A percentile compares a stretch with the other conserved stretches of the same genome.
These are phyloP conservation scores for Uronychia setigera DNA, from an alignment of 73 alveolate species.

Conservation along the genomic window DNA sequence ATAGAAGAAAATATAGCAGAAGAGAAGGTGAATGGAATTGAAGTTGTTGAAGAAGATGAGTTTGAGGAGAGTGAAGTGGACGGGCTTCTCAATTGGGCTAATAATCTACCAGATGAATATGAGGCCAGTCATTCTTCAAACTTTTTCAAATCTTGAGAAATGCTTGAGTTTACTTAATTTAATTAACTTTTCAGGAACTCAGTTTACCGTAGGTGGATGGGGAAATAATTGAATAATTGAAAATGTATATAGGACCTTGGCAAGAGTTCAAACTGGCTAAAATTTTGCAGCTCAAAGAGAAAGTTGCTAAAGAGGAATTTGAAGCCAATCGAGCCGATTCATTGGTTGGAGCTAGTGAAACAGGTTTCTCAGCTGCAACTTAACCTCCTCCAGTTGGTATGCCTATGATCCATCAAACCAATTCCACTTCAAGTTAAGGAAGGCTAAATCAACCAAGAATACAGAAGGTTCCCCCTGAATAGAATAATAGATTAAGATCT, in stretches of 20 bases:
- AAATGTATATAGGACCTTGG: conserved; percentile 85
- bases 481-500: background rate
- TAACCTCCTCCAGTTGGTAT: background rate
- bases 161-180: too few relatives aligned
- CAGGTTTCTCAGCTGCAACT: conserved; percentile 1
- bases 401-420: background rate
- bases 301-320: conserved; percentile 49
- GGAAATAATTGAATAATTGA: too few relatives aligned
- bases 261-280: conserved; percentile 72
- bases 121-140: background rate
- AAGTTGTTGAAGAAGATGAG: background rate
- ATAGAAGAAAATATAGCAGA: background rate
- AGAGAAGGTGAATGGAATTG: background rate
- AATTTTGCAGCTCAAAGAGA: conserved; percentile 58
- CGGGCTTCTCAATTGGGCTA: conserved; percentile 6
- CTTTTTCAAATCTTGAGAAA: background rate
- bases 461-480: background rate
- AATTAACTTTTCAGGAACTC: too few relatives aligned
- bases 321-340: conserved; percentile 18
- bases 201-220: too few relatives aligned
- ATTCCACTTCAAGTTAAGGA: background rate
- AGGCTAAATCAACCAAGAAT: too few relatives aligned
- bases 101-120: conserved; percentile 1
- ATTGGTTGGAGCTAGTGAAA: background rate
- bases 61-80: background rate